Base-by-base conservation (phyloP, 208 protist species). In the Leishmania gerbilli region DNA sequence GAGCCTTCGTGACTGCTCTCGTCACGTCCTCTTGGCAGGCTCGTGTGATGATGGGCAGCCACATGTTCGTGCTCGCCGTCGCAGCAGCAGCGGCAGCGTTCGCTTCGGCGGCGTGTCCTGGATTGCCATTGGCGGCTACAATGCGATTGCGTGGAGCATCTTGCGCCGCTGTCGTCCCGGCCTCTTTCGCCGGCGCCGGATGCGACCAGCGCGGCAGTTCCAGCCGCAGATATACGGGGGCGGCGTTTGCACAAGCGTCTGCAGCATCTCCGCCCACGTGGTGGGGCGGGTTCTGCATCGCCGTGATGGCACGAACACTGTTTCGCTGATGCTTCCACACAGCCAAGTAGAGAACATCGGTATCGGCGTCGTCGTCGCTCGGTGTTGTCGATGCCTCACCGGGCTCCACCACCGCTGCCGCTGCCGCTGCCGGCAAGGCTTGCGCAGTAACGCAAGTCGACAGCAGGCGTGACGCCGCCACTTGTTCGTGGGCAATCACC, bases 261-360 rank as follows among this genome's bases (percentile, higher is more conserved):
- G 74, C 15, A 13, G 49, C 34, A 47, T 51, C 74, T 17, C 17
- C 19, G 53, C 11, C 56, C 19, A 6, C 5, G 74, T n/a, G 3
- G 27, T 45, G 24, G 74, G 47, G 27, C 15, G 40, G 6, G 13
- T 7, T 0, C 45, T 80, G 27, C 60, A 47, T 76, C 31, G 78
- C 47, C n/a, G 42, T 37, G 51, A 86, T 34, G 4, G 72, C n/a
- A 17, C 15, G 53, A 8, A 77, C 78, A 6, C n/a, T 47, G 58
- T 82, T 86, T 27, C 67, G 49, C 56, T 76, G 27, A 77, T 86
- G 82, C 74, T 65, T 67, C 82, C 74, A 82, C 40, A 82, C 62
- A 7, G 72, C 72, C 3, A 86, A 60, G 34, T 67, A 79, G 37
- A 82, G 40, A 17, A 80, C 78, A 24, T 85, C 81, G 0, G 34